Conservation (phyloP, 192 early-diverging fungal species). For the Umbelopsis sp. region DNA sequence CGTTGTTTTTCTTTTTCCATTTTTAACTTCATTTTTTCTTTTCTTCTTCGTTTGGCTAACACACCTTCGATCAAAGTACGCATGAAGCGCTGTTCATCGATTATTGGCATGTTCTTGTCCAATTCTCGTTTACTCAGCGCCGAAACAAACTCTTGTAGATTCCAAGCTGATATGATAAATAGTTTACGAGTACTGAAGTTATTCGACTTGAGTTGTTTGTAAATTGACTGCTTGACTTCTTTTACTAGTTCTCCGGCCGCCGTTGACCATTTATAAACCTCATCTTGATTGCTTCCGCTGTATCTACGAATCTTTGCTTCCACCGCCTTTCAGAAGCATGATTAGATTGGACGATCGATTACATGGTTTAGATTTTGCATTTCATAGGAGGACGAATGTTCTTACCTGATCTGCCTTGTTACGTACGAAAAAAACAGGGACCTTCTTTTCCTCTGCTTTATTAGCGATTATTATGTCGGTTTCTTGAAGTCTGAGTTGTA, state of each 20-base stretch:
- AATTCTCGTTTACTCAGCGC: slow-evolving; percentile 22
- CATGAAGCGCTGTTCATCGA: slow-evolving; percentile 36
- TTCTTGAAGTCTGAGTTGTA: slow-evolving; percentile 22
- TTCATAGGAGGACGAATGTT: background rate
- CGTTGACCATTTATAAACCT: slow-evolving; percentile 23
- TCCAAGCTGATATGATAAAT: slow-evolving; percentile 39
- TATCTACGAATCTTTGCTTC: slow-evolving; percentile 27
- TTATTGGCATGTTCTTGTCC: slow-evolving; percentile 14
- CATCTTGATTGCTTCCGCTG: slow-evolving; percentile 3
- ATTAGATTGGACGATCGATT: background rate
- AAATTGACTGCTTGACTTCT: slow-evolving; percentile 30
- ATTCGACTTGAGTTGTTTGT: slow-evolving; percentile 26
- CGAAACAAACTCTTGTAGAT: slow-evolving; percentile 33
- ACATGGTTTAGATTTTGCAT: too few relatives aligned
- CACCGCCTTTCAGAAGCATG: slow-evolving; percentile 14
- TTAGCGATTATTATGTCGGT: slow-evolving; percentile 28
- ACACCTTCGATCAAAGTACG: slow-evolving; percentile 33
- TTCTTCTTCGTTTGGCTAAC: slow-evolving; percentile 25
- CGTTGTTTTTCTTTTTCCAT: slow-evolving; percentile 8
- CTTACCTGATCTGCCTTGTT: slow-evolving; percentile 35
- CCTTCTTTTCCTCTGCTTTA: slow-evolving; percentile 22
- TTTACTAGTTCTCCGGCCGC: slow-evolving; percentile 30
- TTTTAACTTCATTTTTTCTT: slow-evolving; percentile 21
- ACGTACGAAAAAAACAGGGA: slow-evolving; percentile 34
- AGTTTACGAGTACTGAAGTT: slow-evolving; percentile 23